Evolutionary conservation across 768 basidiomycete genomes (phyloP).

Genomic region (Trametes punicea): DNA sequence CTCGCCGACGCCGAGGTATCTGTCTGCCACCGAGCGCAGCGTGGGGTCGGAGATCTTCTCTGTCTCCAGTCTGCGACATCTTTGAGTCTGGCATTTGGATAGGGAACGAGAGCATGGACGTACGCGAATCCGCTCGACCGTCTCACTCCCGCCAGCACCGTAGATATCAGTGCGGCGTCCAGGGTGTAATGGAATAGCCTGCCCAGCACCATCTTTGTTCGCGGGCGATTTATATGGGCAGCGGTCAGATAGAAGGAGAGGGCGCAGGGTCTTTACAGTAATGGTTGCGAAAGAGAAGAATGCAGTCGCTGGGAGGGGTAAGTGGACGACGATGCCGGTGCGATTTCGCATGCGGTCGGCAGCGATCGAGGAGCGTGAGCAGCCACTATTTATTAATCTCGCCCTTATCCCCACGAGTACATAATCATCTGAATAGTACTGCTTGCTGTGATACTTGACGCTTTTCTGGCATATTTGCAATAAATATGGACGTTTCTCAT

Average conservation of each 20-base stretch:
- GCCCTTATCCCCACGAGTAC: neutral
- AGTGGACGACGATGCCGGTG: neutral
- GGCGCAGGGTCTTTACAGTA: neutral
- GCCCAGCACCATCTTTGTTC: constrained; percentile 48
- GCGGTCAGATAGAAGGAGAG: neutral
- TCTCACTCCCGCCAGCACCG: constrained; percentile 87
- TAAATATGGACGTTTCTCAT: too few species aligned
- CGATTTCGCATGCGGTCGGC: constrained; percentile 12
- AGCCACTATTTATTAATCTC: neutral
- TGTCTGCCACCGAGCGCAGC: constrained; percentile 69
- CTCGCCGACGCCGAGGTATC: constrained; percentile 84
- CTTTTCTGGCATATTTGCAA: too few species aligned
- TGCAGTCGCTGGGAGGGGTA: neutral
- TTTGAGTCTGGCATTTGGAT: neutral
- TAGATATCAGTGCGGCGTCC: constrained; percentile 83
- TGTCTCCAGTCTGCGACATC: constrained; percentile 49
- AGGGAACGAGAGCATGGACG: constrained; percentile 35
- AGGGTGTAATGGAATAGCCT: constrained; percentile 77
- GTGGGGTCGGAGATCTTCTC: constrained; percentile 73
- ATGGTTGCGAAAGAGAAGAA: neutral
- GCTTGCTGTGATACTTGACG: too few species aligned
- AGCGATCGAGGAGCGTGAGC: neutral
- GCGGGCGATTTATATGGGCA: neutral
- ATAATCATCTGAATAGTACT: neutral
- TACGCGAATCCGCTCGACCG: constrained; percentile 89